phyloP scores from a whole-genome alignment of 495 filamentous ascomycete genomes.

The Ramalina intermedia region DNA sequence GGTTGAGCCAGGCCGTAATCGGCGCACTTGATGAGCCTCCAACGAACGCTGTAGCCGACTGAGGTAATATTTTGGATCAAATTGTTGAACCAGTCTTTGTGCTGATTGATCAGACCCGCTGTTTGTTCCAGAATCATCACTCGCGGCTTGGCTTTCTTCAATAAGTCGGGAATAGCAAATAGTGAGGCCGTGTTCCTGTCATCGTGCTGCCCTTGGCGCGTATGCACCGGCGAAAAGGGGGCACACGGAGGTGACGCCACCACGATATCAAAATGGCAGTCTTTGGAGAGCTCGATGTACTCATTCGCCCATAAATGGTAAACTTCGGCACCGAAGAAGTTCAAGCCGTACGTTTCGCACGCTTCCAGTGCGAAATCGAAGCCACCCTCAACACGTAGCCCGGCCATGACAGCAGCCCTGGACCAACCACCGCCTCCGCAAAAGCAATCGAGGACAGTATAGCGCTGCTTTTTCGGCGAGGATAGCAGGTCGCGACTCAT shows the following conservation, averaged over 20 bases:
- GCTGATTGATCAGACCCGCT: slow-evolving; percentile 40
- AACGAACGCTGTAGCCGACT: slow-evolving; percentile 55
- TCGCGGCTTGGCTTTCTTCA: slow-evolving; percentile 48
- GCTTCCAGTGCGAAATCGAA: slow-evolving; percentile 48
- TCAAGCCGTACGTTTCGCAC: slow-evolving; percentile 38
- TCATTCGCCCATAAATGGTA: slow-evolving; percentile 32
- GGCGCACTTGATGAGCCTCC: slow-evolving; percentile 34
- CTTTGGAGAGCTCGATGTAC: slow-evolving; percentile 24
- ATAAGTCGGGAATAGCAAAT: slow-evolving; percentile 44
- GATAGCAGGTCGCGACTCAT: background rate
- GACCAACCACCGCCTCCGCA: slow-evolving; percentile 68
- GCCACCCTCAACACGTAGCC: slow-evolving; percentile 41
- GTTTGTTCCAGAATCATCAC: slow-evolving; percentile 81
- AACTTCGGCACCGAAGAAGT: slow-evolving; percentile 37
- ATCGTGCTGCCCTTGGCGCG: slow-evolving; percentile 45
- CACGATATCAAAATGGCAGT: slow-evolving; percentile 47
- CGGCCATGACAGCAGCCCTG: slow-evolving; percentile 48
- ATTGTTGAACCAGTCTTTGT: slow-evolving; percentile 38
- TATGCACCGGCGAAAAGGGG: slow-evolving; percentile 67
- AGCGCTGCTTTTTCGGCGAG: slow-evolving; percentile 17
- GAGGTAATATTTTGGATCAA: slow-evolving; percentile 51
- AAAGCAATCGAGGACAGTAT: slow-evolving; percentile 58
- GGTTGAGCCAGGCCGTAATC: slow-evolving; percentile 48
- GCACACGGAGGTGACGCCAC: slow-evolving; percentile 82
- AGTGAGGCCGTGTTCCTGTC: slow-evolving; percentile 60